phyloP scores from a whole-genome alignment of 345 rosid genomes.

The Stellera chamaejasme region DNA sequence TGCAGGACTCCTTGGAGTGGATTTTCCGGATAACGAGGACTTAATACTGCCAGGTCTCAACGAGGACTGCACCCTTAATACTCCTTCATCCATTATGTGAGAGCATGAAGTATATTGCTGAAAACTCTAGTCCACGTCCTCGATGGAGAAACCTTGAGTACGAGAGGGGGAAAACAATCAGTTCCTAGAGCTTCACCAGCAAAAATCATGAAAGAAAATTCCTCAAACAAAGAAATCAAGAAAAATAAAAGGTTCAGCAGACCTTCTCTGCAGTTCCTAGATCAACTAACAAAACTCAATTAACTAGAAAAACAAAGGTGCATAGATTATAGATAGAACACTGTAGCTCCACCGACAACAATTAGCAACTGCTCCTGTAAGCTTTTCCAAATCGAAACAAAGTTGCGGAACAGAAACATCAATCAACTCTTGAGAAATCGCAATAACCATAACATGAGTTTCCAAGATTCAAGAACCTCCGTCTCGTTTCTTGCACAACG shows the following conservation, averaged over 20 bases:
- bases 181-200: not conserved
- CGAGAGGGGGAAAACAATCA: not conserved
- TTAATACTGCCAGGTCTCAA: constrained; percentile 50
- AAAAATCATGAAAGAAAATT: constrained; percentile 3
- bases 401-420: too few relatives aligned
- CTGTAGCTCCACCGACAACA: too few relatives aligned
- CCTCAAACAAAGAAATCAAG: constrained; percentile 10
- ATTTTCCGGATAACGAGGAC: constrained; percentile 64
- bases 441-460: too few relatives aligned
- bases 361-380: too few relatives aligned
- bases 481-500: too few relatives aligned
- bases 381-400: too few relatives aligned
- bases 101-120: constrained; percentile 4
- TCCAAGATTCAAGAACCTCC: too few relatives aligned
- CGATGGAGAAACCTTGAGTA: not conserved
- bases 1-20: constrained; percentile 72
- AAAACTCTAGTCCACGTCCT: constrained; percentile 11
- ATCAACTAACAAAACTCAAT: not conserved
- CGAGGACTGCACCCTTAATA: constrained; percentile 35
- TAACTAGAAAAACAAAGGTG: not conserved
- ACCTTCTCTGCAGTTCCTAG: not conserved
- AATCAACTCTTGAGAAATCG: too few relatives aligned
- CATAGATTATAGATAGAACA: not conserved
- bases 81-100: constrained; percentile 53
- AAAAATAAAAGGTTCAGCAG: constrained; percentile 2